Percentiles rank a stretch among this genome's conserved stretches.
phyloP scores from a whole-genome alignment of 495 filamentous ascomycete species.

The Penicillium nucicola region DNA sequence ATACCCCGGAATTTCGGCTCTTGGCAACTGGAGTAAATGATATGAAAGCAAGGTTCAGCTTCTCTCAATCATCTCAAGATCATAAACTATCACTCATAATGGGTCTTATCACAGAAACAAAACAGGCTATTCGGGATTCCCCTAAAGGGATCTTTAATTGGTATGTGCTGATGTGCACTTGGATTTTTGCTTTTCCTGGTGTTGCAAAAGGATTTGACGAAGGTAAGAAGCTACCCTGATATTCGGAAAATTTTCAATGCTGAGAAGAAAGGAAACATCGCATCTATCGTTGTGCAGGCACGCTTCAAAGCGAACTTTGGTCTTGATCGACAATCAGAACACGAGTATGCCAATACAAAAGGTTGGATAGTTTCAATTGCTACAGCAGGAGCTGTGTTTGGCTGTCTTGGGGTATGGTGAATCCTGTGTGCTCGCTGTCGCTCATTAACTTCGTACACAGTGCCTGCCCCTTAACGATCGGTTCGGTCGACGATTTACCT shows the following conservation, averaged over 20 bases:
- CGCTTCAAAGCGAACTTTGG: slow-evolving; percentile 32
- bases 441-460: neutral
- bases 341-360: slow-evolving; percentile 36
- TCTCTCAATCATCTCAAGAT: no score
- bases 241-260: neutral
- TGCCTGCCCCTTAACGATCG: no score
- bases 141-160: slow-evolving; percentile 18
- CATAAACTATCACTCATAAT: no score
- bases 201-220: slow-evolving; percentile 22
- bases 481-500: no score
- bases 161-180: slow-evolving; percentile 17
- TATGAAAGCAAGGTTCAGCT: slow-evolving; percentile 41
- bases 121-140: slow-evolving; percentile 22
- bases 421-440: neutral
- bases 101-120: slow-evolving; percentile 61
- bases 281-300: slow-evolving; percentile 17
- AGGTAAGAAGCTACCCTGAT: no score
- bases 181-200: slow-evolving; percentile 19
- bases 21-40: neutral
- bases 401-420: slow-evolving; percentile 20
- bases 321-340: slow-evolving; percentile 53
- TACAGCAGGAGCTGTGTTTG: slow-evolving; percentile 50
- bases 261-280: slow-evolving; percentile 11
- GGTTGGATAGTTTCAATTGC: slow-evolving; percentile 63
- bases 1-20: neutral